Evolutionary conservation across 495 filamentous ascomycete species (phyloP).

Genomic region (Penicillium roqueforti): DNA sequence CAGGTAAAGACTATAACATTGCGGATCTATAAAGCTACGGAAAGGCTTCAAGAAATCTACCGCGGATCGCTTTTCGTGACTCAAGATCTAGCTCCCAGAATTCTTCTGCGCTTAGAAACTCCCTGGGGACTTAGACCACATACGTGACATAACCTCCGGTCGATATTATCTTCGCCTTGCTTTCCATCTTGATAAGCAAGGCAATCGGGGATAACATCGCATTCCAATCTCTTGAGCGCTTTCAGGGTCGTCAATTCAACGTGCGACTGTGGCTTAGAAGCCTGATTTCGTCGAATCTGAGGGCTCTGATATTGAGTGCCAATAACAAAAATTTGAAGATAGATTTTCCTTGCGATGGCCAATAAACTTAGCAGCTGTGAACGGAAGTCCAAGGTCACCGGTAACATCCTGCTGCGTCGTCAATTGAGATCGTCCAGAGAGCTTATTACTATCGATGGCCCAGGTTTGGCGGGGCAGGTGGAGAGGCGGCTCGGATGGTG

Average conservation of each 20-base stretch:
- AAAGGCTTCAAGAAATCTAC: slow-evolving; percentile 5
- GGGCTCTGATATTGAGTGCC: slow-evolving; percentile 4
- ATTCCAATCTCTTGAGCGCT: not conserved
- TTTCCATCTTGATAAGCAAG: slow-evolving; percentile 3
- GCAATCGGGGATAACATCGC: slow-evolving; percentile 8
- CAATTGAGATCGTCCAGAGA: not conserved
- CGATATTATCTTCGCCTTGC: slow-evolving; percentile 3
- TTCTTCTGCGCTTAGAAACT: not conserved
- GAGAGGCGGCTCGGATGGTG: slow-evolving; percentile 1
- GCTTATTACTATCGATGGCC: slow-evolving; percentile 9
- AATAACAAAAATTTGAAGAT: slow-evolving; percentile 13
- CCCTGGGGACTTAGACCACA: slow-evolving; percentile 13
- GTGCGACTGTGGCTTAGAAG: not conserved
- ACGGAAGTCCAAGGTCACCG: not conserved
- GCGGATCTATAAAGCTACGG: not conserved
- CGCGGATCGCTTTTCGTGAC: slow-evolving; percentile 4
- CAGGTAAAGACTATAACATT: not conserved
- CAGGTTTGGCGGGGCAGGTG: slow-evolving; percentile 6
- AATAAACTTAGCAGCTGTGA: slow-evolving; percentile 3
- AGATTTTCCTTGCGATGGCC: slow-evolving; percentile 8
- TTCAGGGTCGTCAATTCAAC: slow-evolving; percentile 4
- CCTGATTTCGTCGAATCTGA: slow-evolving; percentile 5
- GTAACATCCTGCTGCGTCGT: slow-evolving; percentile 7
- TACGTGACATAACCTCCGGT: slow-evolving; percentile 10
- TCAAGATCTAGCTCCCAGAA: slow-evolving; percentile 12